These are phyloP conservation scores for Coemansia sp. DNA, from an alignment of 192 early-diverging fungal species.

Conservation along the genomic window DNA sequence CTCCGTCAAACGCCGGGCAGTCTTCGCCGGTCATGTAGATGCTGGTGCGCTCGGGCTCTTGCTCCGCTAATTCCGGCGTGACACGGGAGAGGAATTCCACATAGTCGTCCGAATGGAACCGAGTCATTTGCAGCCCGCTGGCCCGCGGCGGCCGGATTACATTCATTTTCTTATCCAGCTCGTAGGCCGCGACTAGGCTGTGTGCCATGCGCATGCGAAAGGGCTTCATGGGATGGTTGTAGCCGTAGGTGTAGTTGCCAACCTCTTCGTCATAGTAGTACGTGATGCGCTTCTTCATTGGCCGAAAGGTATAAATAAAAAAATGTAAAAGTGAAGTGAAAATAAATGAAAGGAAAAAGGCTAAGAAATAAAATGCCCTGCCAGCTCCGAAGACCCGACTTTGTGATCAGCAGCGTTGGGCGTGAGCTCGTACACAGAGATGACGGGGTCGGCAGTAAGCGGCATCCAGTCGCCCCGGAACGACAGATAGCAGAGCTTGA, in stretches of 20 bases:
- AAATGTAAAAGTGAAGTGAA: background rate
- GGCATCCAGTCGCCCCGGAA: slow-evolving; percentile 89
- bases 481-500: slow-evolving; percentile 70
- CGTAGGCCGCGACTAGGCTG: slow-evolving; percentile 91
- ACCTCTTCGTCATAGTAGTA: slow-evolving; percentile 59
- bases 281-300: slow-evolving; percentile 47
- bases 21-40: slow-evolving; percentile 88
- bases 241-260: slow-evolving; percentile 86
- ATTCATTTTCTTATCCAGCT: slow-evolving; percentile 88
- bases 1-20: slow-evolving; percentile 95
- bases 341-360: background rate
- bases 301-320: background rate
- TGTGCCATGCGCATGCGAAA: slow-evolving; percentile 94
- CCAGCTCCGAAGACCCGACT: slow-evolving; percentile 49
- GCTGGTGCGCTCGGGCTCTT: slow-evolving; percentile 57
- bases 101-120: slow-evolving; percentile 94
- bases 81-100: slow-evolving; percentile 84
- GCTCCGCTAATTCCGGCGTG: slow-evolving; percentile 70
- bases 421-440: slow-evolving; percentile 70
- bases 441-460: slow-evolving; percentile 65
- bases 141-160: slow-evolving; percentile 77
- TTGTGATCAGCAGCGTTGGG: slow-evolving; percentile 75
- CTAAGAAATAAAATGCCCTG: slow-evolving; percentile 31
- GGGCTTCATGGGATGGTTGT: slow-evolving; percentile 98
- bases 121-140: slow-evolving; percentile 83